Conservation (phyloP, 1,139 yeast species). For the Hanseniaspora sp. region DNA sequence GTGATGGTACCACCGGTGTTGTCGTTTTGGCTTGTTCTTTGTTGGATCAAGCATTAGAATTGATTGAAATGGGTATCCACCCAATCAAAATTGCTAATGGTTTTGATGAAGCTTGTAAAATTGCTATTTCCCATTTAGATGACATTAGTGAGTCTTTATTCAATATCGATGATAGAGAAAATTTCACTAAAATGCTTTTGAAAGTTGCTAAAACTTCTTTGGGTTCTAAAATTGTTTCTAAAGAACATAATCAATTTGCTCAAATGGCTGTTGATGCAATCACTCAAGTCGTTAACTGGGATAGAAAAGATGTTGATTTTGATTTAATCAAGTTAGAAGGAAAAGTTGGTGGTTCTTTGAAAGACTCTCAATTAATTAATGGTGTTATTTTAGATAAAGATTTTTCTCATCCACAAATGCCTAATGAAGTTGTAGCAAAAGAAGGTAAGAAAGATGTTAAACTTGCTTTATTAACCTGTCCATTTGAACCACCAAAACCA, state of each 20-base stretch:
- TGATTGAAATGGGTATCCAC: constrained; percentile 93
- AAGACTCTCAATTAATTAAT: constrained; percentile 70
- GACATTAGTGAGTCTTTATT: constrained; percentile 43
- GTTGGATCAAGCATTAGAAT: constrained; percentile 84
- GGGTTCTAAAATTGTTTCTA: constrained; percentile 92
- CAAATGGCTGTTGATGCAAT: constrained; percentile 97
- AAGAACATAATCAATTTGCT: constrained; percentile 86
- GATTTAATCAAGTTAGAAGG: constrained; percentile 93
- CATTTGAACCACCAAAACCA: constrained; percentile 99
- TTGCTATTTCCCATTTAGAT: constrained; percentile 73
- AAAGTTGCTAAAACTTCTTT: constrained; percentile 90
- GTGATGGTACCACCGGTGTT: constrained; percentile 99
- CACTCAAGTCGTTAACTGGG: constrained; percentile 79
- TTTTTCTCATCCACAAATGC: constrained; percentile 98
- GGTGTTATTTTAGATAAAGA: constrained; percentile 95
- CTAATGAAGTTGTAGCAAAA: constrained; percentile 44
- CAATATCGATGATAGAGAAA: constrained; percentile 24
- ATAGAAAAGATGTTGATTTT: constrained; percentile 89
- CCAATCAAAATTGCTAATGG: constrained; percentile 97
- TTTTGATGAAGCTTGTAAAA: constrained; percentile 89
- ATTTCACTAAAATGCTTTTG: constrained; percentile 47
- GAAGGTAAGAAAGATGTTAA: constrained; percentile 51
- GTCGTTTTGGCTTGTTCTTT: constrained; percentile 92
- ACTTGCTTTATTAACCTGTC: constrained; percentile 91
- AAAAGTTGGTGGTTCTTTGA: constrained; percentile 87